Evolutionary conservation across 2,329 filamentous ascomycete genomes (phyloP), one percentile per base, ranked within the genome.

Genomic region (Aspergillus eucalypticola): DNA sequence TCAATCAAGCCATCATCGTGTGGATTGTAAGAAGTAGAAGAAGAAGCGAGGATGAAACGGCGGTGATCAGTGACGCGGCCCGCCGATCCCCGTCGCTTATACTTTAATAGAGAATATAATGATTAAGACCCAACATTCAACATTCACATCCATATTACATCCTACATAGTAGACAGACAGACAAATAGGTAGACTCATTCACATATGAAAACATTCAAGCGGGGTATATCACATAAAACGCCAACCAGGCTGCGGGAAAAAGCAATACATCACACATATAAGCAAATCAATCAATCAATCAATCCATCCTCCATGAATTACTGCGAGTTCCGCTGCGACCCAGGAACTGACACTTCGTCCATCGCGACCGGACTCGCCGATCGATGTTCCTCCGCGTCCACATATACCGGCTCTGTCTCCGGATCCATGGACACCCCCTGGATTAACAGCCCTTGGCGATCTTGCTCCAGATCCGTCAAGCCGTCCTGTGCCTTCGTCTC

Each of bases 171-270:
- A 13, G 32, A 35, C 32, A 35, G 27, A 29, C 27, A 29, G 27
- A 29, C 27, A 35, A 5, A 15, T 35, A 35, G 27, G 10, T 29
- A 35, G 21, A 29, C 52, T 42, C 52, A 11, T 29, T 49, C 44
- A 42, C 39, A 29, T 46, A 7, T 17, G 32, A 21, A 55, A 55
- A 29, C 39, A 35, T 35, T 35, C 39, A 29, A 50, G 25, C 44
- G 44, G 73, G 74, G 74, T 76, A 76, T 76, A 76, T 76, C 74
- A 73, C 73, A 73, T 73, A 64, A 75, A 35, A 76, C 72, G 73
- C 72, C 73, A 67, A 64, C 60, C 44, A 51, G 59, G 51, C 15
- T 42, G 39, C 10, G 46, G 55, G n/a, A 32, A 44, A 51, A 60
- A 52, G 48, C 55, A 39, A 42, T 48, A 25, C 25, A 61, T 53